Percentiles rank a stretch among this genome's conserved stretches.
phyloP scores from a whole-genome alignment of 2,329 filamentous ascomycete genomes.

The Monilinia fructigena region DNA sequence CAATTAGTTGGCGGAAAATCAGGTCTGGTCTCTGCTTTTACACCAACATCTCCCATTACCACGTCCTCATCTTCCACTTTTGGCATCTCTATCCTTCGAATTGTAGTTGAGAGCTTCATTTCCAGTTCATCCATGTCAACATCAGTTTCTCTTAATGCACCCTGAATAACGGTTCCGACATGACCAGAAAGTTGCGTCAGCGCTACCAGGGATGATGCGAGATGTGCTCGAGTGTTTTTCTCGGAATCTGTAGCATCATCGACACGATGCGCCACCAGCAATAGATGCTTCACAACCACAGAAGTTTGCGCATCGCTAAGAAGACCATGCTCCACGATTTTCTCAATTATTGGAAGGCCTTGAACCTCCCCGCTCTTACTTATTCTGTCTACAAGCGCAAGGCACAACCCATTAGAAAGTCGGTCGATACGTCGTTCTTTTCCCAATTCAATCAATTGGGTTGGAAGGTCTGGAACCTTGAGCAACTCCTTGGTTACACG shows the following conservation, averaged over 20 bases:
- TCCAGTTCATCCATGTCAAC: conserved; percentile 75
- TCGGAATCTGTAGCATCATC: conserved; percentile 54
- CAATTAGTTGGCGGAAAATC: conserved; percentile 33
- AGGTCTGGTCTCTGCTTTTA: conserved; percentile 36
- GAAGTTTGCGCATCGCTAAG: conserved; percentile 62
- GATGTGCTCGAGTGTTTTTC: conserved; percentile 57
- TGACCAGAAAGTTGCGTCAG: conserved; percentile 60
- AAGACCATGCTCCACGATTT: conserved; percentile 58
- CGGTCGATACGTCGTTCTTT: conserved; percentile 67
- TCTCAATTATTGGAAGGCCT: conserved; percentile 59
- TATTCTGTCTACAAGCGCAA: conserved; percentile 62
- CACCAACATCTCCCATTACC: conserved; percentile 48
- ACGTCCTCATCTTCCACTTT: conserved; percentile 51
- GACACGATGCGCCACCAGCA: conserved; percentile 59
- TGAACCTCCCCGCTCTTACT: conserved; percentile 57
- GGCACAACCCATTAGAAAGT: conserved; percentile 68
- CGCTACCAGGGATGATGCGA: conserved; percentile 65
- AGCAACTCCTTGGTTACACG: conserved; percentile 68
- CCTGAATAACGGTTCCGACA: conserved; percentile 62
- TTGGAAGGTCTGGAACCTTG: conserved; percentile 59
- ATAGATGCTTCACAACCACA: conserved; percentile 64
- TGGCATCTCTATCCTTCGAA: conserved; percentile 57
- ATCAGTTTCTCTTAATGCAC: conserved; percentile 64
- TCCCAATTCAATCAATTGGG: conserved; percentile 59
- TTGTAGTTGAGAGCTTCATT: conserved; percentile 68